phyloP scores from a whole-genome alignment of 352 stramenopile species.

The Globisporangium cederbergense region DNA sequence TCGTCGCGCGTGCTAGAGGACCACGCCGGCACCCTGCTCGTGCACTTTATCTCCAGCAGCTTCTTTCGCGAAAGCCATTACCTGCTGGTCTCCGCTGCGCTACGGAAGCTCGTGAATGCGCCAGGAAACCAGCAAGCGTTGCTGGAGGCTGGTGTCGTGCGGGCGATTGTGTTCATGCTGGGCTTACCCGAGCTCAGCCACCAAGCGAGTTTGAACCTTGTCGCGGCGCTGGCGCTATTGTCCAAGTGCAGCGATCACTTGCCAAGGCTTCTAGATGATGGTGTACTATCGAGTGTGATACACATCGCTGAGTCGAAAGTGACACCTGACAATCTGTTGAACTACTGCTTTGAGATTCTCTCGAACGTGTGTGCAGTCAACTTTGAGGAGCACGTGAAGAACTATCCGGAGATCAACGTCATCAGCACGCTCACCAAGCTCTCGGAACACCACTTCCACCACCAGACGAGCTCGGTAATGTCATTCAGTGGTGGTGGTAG shows the following conservation, averaged over 20 bases:
- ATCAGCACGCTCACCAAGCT: constrained; percentile 67
- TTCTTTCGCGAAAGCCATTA: constrained; percentile 37
- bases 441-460: constrained; percentile 39
- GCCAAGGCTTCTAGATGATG: constrained; percentile 40
- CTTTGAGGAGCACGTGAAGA: constrained; percentile 43
- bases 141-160: constrained; percentile 37
- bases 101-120: constrained; percentile 62
- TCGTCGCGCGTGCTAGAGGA: constrained; percentile 55
- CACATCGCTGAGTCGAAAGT: constrained; percentile 36
- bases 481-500: background rate
- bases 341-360: constrained; percentile 71
- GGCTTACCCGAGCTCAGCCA: constrained; percentile 23
- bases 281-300: constrained; percentile 49
- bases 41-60: constrained; percentile 52
- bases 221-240: constrained; percentile 47
- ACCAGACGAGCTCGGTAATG: background rate
- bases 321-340: constrained; percentile 26
- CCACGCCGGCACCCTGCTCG: constrained; percentile 38
- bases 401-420: constrained; percentile 57
- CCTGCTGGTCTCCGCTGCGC: constrained; percentile 37
- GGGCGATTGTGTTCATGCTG: constrained; percentile 50
- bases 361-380: constrained; percentile 62
- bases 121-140: constrained; percentile 56
- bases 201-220: constrained; percentile 38
- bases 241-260: constrained; percentile 47